Evolutionary conservation across 2,329 filamentous ascomycete species (phyloP), one percentile per base, ranked within the genome.

Genomic region (Ophiostoma perfectum): DNA sequence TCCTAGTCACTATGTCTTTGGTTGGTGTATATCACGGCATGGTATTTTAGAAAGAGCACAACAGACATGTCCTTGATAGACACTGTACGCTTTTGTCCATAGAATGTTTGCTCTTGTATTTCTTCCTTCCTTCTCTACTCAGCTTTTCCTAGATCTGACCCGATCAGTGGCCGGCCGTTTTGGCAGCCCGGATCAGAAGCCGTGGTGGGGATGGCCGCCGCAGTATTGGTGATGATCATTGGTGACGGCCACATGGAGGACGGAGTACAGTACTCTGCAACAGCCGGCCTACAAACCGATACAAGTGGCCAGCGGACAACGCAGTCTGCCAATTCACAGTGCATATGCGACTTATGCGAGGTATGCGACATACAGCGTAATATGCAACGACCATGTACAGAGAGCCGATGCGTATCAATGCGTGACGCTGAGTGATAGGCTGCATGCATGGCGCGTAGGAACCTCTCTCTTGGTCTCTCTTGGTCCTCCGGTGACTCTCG

Each of bases 261-360:
- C 11, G 27, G 27, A 38, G 27, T 60, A 27, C 27, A 27, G 27
- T 27, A 27, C 27, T 27, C 27, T 27, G 27, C 27, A 27, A 27
- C 27, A 27, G 27, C 27, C 27, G 27, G 27, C 27, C 27, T 27
- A 27, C 27, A 27, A 27, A 27, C 27, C 27, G 27, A 27, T 27
- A 27, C 27, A 27, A 27, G 27, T 27, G 27, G 27, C 27, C 27
- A 27, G 27, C 27, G 27, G 27, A 27, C 27, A 58, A 18, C 18
- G 52, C 52, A 58, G 38, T 27, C n/a, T 58, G 52, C 52, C 55
- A 60, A 39, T 60, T 60, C 55, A 60, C 55, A 58, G 8, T 36
- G 52, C 52, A 58, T 58, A 9, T 27, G 18, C 11, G 49, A 18
- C 27, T n/a, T 38, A 58, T 58, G 52, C 52, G 12, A 52, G 12